A percentile compares a stretch with the other conserved stretches of the same genome.
Conservation (phyloP, 1,284 basidiomycete species). For the Cystobasidium slooffiae region DNA sequence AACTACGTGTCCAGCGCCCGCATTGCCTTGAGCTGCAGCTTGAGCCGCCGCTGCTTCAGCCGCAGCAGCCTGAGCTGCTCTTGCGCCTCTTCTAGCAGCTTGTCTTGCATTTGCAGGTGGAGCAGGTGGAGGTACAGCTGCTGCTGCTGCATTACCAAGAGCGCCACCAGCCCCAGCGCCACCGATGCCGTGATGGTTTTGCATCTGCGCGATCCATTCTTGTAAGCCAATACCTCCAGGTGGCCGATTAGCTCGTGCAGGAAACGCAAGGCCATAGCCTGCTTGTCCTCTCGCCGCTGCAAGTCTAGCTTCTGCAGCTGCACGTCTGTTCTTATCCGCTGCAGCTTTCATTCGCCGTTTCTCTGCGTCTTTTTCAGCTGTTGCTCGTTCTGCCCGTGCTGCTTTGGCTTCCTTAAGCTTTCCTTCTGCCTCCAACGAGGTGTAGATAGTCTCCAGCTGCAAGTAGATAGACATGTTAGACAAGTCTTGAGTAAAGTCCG, state of each 20-base stretch:
- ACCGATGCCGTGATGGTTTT: neutral
- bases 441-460: constrained; percentile 17
- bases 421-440: constrained; percentile 24
- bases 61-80: neutral
- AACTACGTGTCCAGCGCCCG: neutral
- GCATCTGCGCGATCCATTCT: neutral
- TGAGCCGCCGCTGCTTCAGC: neutral
- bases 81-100: neutral
- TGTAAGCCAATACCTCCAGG: neutral
- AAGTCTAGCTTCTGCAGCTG: neutral
- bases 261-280: neutral
- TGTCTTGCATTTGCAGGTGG: neutral
- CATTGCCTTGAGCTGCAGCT: constrained; percentile 1
- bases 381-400: constrained; percentile 19
- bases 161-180: neutral
- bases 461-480: constrained; percentile 1
- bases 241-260: neutral
- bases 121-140: neutral
- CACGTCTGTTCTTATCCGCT: constrained; percentile 5
- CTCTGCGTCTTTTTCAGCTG: constrained; percentile 12
- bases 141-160: neutral
- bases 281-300: neutral
- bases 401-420: constrained; percentile 24
- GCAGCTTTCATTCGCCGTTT: constrained; percentile 12
- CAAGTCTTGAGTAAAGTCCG: no score